Conservation (phyloP, 139 green algal genomes). For the Asterochloris sp. region DNA sequence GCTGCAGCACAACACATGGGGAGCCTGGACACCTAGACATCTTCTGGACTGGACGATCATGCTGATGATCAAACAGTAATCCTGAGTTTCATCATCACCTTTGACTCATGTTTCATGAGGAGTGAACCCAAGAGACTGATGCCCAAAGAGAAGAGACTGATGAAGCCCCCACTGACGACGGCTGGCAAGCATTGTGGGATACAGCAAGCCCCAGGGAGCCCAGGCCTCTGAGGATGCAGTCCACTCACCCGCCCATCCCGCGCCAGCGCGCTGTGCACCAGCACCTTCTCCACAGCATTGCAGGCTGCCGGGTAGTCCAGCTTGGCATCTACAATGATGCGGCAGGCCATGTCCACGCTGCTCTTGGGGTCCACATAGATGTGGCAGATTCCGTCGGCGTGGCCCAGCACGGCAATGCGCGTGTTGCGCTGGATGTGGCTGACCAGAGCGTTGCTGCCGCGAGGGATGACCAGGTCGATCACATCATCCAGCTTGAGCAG, state of each 20-base stretch:
- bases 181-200: neutral
- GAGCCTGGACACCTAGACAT: no score
- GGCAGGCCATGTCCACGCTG: conserved; percentile 53
- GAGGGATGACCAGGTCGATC: conserved; percentile 97
- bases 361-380: conserved; percentile 88
- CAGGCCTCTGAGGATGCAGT: neutral
- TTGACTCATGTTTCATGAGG: no score
- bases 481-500: conserved; percentile 89
- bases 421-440: conserved; percentile 89
- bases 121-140: neutral
- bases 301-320: conserved; percentile 97
- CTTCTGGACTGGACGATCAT: no score
- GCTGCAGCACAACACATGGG: no score
- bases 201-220: neutral
- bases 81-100: no score
- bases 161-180: neutral
- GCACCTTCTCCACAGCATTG: conserved; percentile 96
- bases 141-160: neutral
- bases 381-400: conserved; percentile 98
- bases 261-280: conserved; percentile 65
- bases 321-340: conserved; percentile 85
- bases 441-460: conserved; percentile 85
- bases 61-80: no score
- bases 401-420: conserved; percentile 95
- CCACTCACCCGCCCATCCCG: conserved; percentile 25